Evolutionary conservation across 1,284 basidiomycete genomes (phyloP).

Genomic region (Mycena citricolor): DNA sequence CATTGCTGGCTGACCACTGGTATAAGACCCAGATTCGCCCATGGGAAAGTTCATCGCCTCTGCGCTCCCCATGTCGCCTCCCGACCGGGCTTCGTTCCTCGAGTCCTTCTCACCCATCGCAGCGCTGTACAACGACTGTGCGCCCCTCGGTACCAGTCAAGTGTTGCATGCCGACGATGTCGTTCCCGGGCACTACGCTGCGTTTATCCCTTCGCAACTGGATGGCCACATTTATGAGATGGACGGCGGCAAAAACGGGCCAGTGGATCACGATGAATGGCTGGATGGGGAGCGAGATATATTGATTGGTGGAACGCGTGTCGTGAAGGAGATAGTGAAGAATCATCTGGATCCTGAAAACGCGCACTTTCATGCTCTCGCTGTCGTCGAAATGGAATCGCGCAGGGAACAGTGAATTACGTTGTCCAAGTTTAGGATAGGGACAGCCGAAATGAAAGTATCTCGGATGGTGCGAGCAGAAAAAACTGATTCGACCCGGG

Average conservation of each 20-base stretch:
- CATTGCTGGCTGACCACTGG: no score
- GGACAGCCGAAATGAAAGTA: no score
- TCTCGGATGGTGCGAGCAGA: no score
- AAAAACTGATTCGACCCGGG: no score
- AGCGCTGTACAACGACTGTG: slow-evolving; percentile 31
- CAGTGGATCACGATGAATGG: slow-evolving; percentile 30
- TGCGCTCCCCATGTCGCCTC: slow-evolving; percentile 28
- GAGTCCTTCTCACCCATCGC: slow-evolving; percentile 34
- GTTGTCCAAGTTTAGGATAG: no score
- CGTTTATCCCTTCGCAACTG: slow-evolving; percentile 32
- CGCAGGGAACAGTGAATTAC: no score
- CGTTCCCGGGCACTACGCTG: slow-evolving; percentile 34
- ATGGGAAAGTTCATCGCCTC: slow-evolving; percentile 29
- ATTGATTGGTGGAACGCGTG: no score
- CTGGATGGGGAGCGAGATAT: no score
- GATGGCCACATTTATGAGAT: slow-evolving; percentile 34
- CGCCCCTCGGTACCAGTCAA: slow-evolving; percentile 27
- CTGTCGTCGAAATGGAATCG: no score
- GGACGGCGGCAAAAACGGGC: slow-evolving; percentile 36
- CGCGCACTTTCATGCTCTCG: no score
- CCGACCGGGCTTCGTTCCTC: slow-evolving; percentile 31
- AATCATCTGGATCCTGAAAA: no score
- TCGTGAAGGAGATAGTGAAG: no score
- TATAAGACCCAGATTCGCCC: slow-evolving; percentile 29
- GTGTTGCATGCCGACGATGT: slow-evolving; percentile 30